A percentile compares a stretch with the other conserved stretches of the same genome.
phyloP scores from a whole-genome alignment of 768 basidiomycete genomes.

The Boletus rubescentipes region DNA sequence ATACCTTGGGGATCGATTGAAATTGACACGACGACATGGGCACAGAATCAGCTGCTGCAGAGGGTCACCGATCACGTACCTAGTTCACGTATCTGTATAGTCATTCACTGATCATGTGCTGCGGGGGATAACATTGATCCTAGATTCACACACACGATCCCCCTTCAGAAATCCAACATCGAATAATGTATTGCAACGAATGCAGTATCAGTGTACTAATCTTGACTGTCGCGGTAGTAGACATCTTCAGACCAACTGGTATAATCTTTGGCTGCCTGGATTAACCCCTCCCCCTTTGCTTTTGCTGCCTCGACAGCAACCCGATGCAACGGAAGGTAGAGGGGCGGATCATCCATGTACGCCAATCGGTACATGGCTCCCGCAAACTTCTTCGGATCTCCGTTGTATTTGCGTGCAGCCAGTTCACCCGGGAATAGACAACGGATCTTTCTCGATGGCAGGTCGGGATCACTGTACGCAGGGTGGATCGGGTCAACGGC shows the following conservation, averaged over 20 bases:
- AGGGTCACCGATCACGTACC: neutral
- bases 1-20: slow-evolving; percentile 15
- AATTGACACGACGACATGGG: neutral
- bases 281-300: slow-evolving; percentile 21
- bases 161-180: too few species aligned
- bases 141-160: too few species aligned
- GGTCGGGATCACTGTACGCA: slow-evolving; percentile 16
- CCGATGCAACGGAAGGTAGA: slow-evolving; percentile 26
- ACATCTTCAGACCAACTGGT: slow-evolving; percentile 30
- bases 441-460: slow-evolving; percentile 17
- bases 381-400: slow-evolving; percentile 27
- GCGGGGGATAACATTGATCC: too few species aligned
- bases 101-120: neutral
- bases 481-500: slow-evolving; percentile 15
- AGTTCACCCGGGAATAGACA: slow-evolving; percentile 10
- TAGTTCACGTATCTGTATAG: neutral
- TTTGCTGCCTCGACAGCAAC: slow-evolving; percentile 23
- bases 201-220: slow-evolving; percentile 1
- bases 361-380: slow-evolving; percentile 15
- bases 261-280: slow-evolving; percentile 24
- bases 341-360: slow-evolving; percentile 24
- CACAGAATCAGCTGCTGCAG: neutral
- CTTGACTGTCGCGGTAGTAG: slow-evolving; percentile 10
- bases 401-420: slow-evolving; percentile 7
- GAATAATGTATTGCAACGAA: too few species aligned